Conservation (phyloP, 2,329 filamentous ascomycete species). For the Ascocoryne sarcoides region DNA sequence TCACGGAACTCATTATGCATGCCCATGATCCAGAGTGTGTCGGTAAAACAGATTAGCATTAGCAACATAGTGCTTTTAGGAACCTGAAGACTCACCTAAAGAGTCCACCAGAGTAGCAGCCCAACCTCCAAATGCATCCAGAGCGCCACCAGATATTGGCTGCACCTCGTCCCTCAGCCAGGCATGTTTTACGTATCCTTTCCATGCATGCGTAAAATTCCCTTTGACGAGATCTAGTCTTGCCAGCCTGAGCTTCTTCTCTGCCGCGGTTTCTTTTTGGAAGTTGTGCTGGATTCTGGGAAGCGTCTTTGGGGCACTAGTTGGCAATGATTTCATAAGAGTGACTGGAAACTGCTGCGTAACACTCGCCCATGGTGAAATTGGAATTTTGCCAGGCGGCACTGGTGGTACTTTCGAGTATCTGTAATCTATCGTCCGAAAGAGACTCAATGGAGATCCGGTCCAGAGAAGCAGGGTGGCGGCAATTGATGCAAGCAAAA, state of each 20-base stretch:
- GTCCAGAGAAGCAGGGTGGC: not conserved
- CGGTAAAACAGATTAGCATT: too few relatives aligned
- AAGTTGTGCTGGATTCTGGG: constrained; percentile 21
- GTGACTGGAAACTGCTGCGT: not conserved
- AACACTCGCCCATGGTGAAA: not conserved
- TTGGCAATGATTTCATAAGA: not conserved
- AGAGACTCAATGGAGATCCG: not conserved
- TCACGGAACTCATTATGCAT: constrained; percentile 64
- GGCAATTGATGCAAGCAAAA: not conserved
- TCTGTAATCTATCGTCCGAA: not conserved
- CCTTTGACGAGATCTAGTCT: constrained; percentile 16
- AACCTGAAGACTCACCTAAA: too few relatives aligned
- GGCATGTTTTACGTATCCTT: constrained; percentile 68
- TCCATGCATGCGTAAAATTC: constrained; percentile 47
- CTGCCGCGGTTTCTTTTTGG: constrained; percentile 5
- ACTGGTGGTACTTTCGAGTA: too few relatives aligned
- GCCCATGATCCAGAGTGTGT: constrained; percentile 80
- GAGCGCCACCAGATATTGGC: constrained; percentile 56
- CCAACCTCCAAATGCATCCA: constrained; percentile 84
- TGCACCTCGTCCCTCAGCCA: constrained; percentile 79
- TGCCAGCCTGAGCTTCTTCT: constrained; percentile 7
- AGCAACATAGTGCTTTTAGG: too few relatives aligned
- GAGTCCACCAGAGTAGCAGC: constrained; percentile 41
- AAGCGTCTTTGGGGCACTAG: not conserved
- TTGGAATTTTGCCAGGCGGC: too few relatives aligned